Conservation (phyloP, 352 stramenopile species). For the Phytophthora colocasiae region DNA sequence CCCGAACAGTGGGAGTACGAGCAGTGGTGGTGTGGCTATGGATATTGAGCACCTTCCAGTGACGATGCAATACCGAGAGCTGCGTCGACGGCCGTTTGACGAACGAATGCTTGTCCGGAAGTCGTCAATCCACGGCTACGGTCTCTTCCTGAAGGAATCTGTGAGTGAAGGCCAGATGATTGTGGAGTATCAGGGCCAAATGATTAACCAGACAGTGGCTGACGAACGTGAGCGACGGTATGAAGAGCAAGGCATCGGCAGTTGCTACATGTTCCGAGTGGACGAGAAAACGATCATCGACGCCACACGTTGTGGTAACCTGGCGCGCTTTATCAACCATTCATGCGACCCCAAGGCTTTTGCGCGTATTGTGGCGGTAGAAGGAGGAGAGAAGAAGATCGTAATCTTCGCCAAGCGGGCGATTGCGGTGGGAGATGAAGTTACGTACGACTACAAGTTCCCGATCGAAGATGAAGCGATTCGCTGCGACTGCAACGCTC, state of each 20-base stretch:
- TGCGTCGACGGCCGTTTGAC: slow-evolving; percentile 92
- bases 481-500: slow-evolving; percentile 92
- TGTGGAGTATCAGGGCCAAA: slow-evolving; percentile 96
- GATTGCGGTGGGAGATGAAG: slow-evolving; percentile 93
- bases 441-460: slow-evolving; percentile 98
- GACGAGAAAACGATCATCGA: slow-evolving; percentile 95
- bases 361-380: slow-evolving; percentile 89
- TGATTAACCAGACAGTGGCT: slow-evolving; percentile 91
- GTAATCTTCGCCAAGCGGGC: slow-evolving; percentile 94
- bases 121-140: slow-evolving; percentile 96
- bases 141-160: slow-evolving; percentile 94
- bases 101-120: slow-evolving; percentile 92
- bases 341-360: slow-evolving; percentile 94
- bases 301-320: slow-evolving; percentile 92
- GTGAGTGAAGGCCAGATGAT: slow-evolving; percentile 95
- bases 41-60: slow-evolving; percentile 85
- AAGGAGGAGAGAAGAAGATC: slow-evolving; percentile 95
- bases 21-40: slow-evolving; percentile 59
- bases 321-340: slow-evolving; percentile 98
- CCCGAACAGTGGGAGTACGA: slow-evolving; percentile 15
- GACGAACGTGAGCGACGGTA: slow-evolving; percentile 95
- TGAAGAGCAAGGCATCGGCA: slow-evolving; percentile 93
- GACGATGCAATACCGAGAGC: slow-evolving; percentile 92
- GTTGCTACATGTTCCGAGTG: slow-evolving; percentile 44
- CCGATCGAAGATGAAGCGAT: slow-evolving; percentile 96